Evolutionary conservation across 257 asterid species (phyloP).

Genomic region (Gentiana straminea): DNA sequence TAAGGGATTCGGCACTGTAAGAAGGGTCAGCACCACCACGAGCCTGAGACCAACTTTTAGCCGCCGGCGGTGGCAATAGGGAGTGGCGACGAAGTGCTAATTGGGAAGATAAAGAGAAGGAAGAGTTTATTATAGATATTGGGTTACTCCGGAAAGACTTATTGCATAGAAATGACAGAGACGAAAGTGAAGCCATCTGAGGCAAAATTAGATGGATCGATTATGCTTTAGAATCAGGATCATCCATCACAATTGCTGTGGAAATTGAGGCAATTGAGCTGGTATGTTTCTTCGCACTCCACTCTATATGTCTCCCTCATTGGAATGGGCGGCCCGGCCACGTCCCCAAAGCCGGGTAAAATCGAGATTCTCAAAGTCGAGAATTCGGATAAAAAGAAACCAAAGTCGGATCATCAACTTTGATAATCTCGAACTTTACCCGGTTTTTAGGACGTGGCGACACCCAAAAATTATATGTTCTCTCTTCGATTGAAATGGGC

Average conservation of each 20-base stretch:
- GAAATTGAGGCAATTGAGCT: not conserved
- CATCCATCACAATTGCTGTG: slow-evolving; percentile 12
- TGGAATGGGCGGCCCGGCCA: no score
- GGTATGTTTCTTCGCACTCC: not conserved
- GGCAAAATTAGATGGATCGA: not conserved
- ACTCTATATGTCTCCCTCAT: no score
- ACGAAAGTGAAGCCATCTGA: slow-evolving; percentile 29
- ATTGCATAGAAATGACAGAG: slow-evolving; percentile 8
- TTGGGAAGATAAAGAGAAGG: slow-evolving; percentile 32
- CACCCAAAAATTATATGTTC: no score
- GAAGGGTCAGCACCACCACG: slow-evolving; percentile 23
- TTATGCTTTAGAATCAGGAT: not conserved
- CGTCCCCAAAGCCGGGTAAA: no score
- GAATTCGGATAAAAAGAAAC: no score
- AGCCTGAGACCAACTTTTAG: slow-evolving; percentile 36
- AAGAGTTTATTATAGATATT: slow-evolving; percentile 29
- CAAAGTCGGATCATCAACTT: no score
- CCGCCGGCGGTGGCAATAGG: slow-evolving; percentile 20
- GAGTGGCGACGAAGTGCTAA: slow-evolving; percentile 16
- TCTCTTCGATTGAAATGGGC: no score
- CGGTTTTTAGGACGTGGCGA: no score
- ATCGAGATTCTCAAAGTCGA: no score
- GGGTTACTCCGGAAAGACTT: slow-evolving; percentile 22
- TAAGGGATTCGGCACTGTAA: slow-evolving; percentile 36
- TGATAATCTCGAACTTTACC: no score